Evolutionary conservation across 31 red algal genomes (phyloP).

Genomic region (Odonthalia washingtoniensis): DNA sequence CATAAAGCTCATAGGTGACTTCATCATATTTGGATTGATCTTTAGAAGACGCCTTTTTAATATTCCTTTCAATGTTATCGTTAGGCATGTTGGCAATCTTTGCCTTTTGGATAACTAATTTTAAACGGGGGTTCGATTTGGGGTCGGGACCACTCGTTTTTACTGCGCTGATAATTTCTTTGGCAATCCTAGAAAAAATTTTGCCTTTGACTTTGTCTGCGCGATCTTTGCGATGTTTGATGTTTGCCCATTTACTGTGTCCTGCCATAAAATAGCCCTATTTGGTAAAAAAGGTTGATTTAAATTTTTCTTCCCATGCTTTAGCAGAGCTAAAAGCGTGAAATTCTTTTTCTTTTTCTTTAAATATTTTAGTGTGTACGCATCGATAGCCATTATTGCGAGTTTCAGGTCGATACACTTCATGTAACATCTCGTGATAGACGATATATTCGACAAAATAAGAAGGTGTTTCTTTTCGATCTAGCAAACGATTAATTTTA

Average conservation of each 20-base stretch:
- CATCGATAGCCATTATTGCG: too few relatives aligned
- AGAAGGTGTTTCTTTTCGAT: too few relatives aligned
- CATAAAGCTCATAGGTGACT: conserved; percentile 32
- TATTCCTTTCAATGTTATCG: conserved; percentile 14
- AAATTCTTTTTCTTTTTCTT: too few relatives aligned
- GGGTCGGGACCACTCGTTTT: conserved; percentile 3
- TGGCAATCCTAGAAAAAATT: background rate
- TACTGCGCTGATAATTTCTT: conserved; percentile 24
- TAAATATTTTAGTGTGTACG: too few relatives aligned
- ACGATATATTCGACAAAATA: too few relatives aligned
- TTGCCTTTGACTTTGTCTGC: conserved; percentile 7
- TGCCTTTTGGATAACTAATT: background rate
- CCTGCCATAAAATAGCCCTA: conserved; percentile 23
- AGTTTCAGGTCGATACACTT: too few relatives aligned
- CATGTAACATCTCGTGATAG: too few relatives aligned
- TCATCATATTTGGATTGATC: conserved; percentile 9
- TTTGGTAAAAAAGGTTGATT: background rate
- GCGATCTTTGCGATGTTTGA: conserved; percentile 16
- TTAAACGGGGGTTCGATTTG: conserved; percentile 5
- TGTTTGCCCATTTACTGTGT: conserved; percentile 42
- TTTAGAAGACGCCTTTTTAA: conserved; percentile 2
- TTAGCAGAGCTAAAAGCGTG: too few relatives aligned
- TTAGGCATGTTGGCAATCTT: background rate
- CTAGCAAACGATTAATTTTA: too few relatives aligned
- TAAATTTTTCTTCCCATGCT: too few relatives aligned